Percentiles rank a stretch among this genome's conserved stretches.
phyloP scores from a whole-genome alignment of 306 rosid species.

The Prunus mume region DNA sequence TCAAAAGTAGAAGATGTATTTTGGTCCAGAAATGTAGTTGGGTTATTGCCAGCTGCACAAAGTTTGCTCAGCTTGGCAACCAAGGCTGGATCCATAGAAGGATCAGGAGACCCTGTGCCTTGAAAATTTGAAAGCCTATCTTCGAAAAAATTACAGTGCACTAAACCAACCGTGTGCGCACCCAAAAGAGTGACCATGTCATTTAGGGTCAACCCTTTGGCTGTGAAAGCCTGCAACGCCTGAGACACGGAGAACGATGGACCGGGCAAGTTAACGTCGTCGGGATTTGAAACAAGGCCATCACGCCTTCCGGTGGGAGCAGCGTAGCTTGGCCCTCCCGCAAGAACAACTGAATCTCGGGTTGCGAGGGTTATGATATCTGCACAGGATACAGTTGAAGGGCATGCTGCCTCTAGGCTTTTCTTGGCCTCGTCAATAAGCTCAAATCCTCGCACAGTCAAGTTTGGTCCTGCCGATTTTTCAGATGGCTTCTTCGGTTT shows the following conservation, averaged over 20 bases:
- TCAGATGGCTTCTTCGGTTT: conserved; percentile 19
- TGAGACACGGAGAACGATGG: conserved; percentile 9
- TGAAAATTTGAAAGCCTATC: conserved; percentile 28
- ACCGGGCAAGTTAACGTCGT: conserved; percentile 37
- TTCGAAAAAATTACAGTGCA: conserved; percentile 43
- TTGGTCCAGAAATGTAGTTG: conserved; percentile 47
- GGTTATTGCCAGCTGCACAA: conserved; percentile 1
- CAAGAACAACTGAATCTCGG: conserved; percentile 43
- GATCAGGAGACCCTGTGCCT: conserved; percentile 21
- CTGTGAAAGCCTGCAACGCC: not conserved
- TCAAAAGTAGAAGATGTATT: conserved; percentile 40
- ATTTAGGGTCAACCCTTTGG: conserved; percentile 29
- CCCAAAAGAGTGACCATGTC: conserved; percentile 65
- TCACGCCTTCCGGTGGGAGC: conserved; percentile 51
- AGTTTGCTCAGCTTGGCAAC: conserved; percentile 10
- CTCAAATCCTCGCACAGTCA: conserved; percentile 36
- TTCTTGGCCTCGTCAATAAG: conserved; percentile 44
- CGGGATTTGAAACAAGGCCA: conserved; percentile 22
- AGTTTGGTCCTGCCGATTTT: conserved; percentile 30
- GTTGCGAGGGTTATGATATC: conserved; percentile 56
- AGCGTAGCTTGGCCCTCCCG: conserved; percentile 47
- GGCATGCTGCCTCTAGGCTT: conserved; percentile 44
- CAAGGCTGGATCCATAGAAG: conserved; percentile 45
- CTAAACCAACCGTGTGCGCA: conserved; percentile 57
- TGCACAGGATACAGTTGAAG: conserved; percentile 57